Base-by-base conservation (phyloP, 169 alveolate genomes). In the Babesia gibsoni region DNA sequence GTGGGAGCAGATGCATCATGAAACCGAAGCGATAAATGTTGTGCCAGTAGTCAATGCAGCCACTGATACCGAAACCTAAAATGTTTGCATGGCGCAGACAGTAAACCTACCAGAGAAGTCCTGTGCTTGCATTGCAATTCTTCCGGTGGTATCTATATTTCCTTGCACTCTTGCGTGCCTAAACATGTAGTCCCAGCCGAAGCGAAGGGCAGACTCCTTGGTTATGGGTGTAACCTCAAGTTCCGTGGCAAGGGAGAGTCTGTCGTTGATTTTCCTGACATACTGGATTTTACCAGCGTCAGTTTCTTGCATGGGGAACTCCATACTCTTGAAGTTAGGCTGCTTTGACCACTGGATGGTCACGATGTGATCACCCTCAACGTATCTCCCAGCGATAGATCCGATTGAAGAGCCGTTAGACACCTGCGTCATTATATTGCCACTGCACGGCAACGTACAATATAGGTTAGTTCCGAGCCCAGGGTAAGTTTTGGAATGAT, bases 151-250 rank as follows among this genome's bases (percentile, higher is more conserved):
- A 79, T 94, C 97, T 22, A 94, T 73, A 59, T 79, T 48, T 10
- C 97, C 97, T 86, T 94, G 97, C 22, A 94, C 95, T 23, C 96
- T 87, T 7, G 97, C 97, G 69, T 93, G 95, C 49, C 96, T 78
- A 79, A 94, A 94, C 32, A 91, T 58, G 81, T 94, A 94, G 57
- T 94, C 97, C 93, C 94, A 94, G 2, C 96, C 97, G 80, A 82
- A 50, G 25, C 89, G 58, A 33, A 84, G 64, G 5, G 95, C 93
- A 0, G 96, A 90, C 50, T 89, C 92, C 58, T 68, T 65, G 23
- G 91, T 70, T 41, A 82, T 72, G 23, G 92, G 94, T 25, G 94
- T 70, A 20, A 78, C 53, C 72, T 94, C 97, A 50, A 89, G 77
- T 57, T 94, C 97, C n/a, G 94, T 86, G 20, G 90, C 96, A 61